A percentile compares a stretch with the other conserved stretches of the same genome.
These are phyloP conservation scores for Globisporangium cederbergense DNA, from an alignment of 352 stramenopile species.

Conservation along the genomic window DNA sequence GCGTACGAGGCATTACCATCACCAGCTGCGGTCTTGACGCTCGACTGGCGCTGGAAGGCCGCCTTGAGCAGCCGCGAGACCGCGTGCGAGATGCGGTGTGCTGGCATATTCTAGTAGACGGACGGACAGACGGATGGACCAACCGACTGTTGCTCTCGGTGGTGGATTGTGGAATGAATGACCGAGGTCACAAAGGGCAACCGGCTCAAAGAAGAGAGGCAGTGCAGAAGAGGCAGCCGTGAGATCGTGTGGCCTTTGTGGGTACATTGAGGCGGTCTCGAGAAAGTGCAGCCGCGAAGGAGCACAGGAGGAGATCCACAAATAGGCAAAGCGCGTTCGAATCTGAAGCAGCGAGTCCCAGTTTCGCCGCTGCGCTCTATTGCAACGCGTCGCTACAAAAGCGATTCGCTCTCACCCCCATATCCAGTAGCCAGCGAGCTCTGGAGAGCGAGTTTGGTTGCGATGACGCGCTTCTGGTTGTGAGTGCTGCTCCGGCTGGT, in stretches of 20 bases:
- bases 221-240: background rate
- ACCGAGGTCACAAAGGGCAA: background rate
- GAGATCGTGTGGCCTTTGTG: background rate
- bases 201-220: background rate
- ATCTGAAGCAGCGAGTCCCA: too few species aligned
- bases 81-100: constrained; percentile 36
- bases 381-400: too few species aligned
- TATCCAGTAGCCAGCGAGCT: too few species aligned
- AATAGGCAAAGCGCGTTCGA: too few species aligned
- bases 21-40: constrained; percentile 13
- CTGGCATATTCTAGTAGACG: constrained; percentile 6
- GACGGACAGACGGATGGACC: background rate
- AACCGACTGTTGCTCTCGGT: background rate
- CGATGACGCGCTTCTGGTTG: too few species aligned
- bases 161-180: constrained; percentile 9
- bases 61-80: constrained; percentile 35
- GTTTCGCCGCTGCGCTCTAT: too few species aligned
- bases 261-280: background rate
- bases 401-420: too few species aligned
- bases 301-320: background rate
- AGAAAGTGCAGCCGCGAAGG: background rate
- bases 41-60: constrained; percentile 31
- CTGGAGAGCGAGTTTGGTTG: too few species aligned
- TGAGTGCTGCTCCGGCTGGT: too few species aligned
- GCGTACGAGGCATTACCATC: constrained; percentile 16